Base-by-base conservation (phyloP, 306 rosid genomes). In the Prunus dulcis region DNA sequence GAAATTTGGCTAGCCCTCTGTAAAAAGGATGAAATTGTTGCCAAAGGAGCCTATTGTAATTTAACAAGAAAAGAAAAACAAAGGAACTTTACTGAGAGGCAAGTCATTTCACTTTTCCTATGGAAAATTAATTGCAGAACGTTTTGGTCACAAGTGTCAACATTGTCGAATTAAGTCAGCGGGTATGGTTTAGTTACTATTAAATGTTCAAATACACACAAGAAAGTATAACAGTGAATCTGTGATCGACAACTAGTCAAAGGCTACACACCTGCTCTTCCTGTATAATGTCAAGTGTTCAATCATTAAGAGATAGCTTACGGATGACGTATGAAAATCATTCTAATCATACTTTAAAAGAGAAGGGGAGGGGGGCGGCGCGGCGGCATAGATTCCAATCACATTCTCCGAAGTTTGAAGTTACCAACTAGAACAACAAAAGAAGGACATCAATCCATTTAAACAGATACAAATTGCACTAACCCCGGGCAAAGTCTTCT, bases 401-500 rank as follows among this genome's bases (percentile, higher is more conserved):
- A 75, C 73, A 66, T 58, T 73, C 67, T 28, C 43, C 49, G 11
- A 63, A 74, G 46, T 52, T 57, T 67, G 27, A 56, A 70, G 53
- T 70, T 63, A 75, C 2, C 46, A 64, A 51, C 49, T 51, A 73
- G 23, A 64, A 69, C 20, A 30, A 43, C 58, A 52, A 41, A 9
- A 65, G 17, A 17, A 65, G 47, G 45, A 77, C 9, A 45, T 69
- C 15, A 78, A 71, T 43, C 45, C 45, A 25, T 3, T 19, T 25
- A 58, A 51, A 70, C 69, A 58, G 60, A 69, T 69, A 72, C 57
- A 67, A 73, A 55, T 67, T 63, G 67, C 69, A 90, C 86, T 78
- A 67, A 90, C 92, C 96, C 99, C 99, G 10, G 97, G 93, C 32
- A 95, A 68, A 9, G 99, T 92, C 81, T 87, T 95, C 89, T 90